Conservation (phyloP, 495 filamentous ascomycete species). For the Aspergillus nanangensis region DNA sequence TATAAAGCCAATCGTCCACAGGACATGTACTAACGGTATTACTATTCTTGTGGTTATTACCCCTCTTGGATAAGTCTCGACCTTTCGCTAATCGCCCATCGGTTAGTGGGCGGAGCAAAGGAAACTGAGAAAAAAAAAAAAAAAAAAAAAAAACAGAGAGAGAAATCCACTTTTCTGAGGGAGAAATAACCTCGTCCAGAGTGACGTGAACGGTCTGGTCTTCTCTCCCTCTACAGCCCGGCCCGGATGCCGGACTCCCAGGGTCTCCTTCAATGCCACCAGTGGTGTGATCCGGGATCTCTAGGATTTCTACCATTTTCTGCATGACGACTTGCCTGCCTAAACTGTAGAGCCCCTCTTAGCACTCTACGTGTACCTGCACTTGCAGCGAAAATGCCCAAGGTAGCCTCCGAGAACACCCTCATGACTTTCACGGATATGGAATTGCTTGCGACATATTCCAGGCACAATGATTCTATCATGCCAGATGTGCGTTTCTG, state of each 20-base stretch:
- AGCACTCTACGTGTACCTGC: background rate
- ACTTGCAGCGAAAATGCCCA: background rate
- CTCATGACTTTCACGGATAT: background rate
- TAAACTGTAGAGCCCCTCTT: no score
- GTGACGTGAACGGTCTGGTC: slow-evolving; percentile 7
- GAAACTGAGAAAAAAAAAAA: background rate
- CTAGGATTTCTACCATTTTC: background rate
- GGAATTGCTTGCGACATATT: background rate
- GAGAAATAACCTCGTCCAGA: slow-evolving; percentile 12
- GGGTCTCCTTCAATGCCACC: slow-evolving; percentile 9
- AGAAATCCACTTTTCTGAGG: no score
- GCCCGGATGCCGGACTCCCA: slow-evolving; percentile 11
- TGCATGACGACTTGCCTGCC: no score
- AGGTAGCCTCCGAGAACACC: background rate
- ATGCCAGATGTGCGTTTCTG: background rate
- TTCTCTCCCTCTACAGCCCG: slow-evolving; percentile 1
- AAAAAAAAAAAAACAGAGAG: no score
- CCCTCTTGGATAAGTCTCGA: no score
- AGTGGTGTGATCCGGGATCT: slow-evolving; percentile 16
- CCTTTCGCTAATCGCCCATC: background rate
- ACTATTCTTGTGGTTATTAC: no score
- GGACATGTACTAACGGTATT: background rate
- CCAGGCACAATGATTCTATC: background rate
- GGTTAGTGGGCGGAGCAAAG: background rate
- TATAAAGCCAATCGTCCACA: no score